Conservation (phyloP, 2,329 filamentous ascomycete genomes). For the Ceratocystis destructans region DNA sequence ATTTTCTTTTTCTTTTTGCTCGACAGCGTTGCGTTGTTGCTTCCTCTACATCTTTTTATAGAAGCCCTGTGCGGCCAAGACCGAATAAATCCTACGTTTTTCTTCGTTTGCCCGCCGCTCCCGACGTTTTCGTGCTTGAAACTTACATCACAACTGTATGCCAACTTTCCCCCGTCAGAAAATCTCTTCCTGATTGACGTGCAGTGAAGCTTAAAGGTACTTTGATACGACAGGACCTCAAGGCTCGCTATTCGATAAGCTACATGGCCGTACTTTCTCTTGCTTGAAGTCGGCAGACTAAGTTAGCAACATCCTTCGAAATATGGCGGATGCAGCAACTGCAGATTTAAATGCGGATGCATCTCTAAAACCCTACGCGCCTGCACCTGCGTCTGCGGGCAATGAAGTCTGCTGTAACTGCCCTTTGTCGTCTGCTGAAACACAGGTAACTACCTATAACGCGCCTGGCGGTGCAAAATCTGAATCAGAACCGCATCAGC, state of each 20-base stretch:
- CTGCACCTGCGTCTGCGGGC: background rate
- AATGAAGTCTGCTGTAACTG: background rate
- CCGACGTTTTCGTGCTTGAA: background rate
- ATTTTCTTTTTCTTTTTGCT: background rate
- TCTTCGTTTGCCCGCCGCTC: background rate
- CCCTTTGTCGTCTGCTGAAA: background rate
- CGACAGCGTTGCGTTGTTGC: background rate
- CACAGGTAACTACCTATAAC: background rate
- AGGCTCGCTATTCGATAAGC: background rate
- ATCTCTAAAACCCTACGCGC: background rate
- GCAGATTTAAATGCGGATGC: constrained; percentile 1
- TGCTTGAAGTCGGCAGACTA: constrained; percentile 1
- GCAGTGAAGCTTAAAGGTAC: background rate
- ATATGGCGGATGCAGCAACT: constrained; percentile 7
- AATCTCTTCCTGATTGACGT: background rate
- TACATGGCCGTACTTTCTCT: constrained; percentile 3
- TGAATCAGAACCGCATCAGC: background rate
- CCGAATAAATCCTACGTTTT: constrained; percentile 4
- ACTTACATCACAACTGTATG: background rate
- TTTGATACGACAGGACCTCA: background rate
- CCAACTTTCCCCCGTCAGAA: background rate
- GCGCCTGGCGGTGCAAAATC: background rate
- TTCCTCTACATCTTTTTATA: background rate
- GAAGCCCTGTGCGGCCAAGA: background rate
- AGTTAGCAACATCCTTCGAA: background rate